Percentiles rank a stretch among this genome's conserved stretches.
phyloP scores from a whole-genome alignment of 2,329 filamentous ascomycete genomes.

The Colletotrichum orchidophilum region DNA sequence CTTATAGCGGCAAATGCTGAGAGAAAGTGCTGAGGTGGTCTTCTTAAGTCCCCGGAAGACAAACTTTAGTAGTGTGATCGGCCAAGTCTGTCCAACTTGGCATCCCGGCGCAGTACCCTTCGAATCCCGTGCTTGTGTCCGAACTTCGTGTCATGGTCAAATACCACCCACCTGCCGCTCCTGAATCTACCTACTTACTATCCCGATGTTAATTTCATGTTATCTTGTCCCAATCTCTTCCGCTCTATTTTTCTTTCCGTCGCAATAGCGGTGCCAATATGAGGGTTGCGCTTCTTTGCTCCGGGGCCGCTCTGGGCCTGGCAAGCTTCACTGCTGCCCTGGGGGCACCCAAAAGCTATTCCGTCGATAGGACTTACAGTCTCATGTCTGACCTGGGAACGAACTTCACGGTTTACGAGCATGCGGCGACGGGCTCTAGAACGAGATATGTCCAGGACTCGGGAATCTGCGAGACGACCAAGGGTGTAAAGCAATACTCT shows the following conservation, averaged over 20 bases:
- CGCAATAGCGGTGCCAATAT: background rate
- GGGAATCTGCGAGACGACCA: slow-evolving; percentile 60
- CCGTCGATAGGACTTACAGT: slow-evolving; percentile 32
- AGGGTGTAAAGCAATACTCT: slow-evolving; percentile 59
- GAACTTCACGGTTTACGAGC: slow-evolving; percentile 57
- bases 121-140: background rate
- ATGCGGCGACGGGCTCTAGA: slow-evolving; percentile 54
- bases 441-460: slow-evolving; percentile 61
- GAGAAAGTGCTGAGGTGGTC: background rate
- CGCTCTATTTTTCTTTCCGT: background rate
- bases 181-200: background rate
- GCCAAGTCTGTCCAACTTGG: background rate
- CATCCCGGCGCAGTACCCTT: background rate
- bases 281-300: background rate
- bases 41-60: background rate
- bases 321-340: background rate
- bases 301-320: slow-evolving; percentile 11
- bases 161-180: slow-evolving; percentile 6
- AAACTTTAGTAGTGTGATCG: background rate
- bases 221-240: background rate
- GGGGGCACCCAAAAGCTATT: slow-evolving; percentile 9
- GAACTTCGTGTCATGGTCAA: background rate
- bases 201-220: background rate
- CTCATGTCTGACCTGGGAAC: slow-evolving; percentile 31
- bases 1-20: background rate